Evolutionary conservation across 257 asterid genomes (phyloP), one percentile per base, ranked within the genome.

Genomic region (Datura wrightii): DNA sequence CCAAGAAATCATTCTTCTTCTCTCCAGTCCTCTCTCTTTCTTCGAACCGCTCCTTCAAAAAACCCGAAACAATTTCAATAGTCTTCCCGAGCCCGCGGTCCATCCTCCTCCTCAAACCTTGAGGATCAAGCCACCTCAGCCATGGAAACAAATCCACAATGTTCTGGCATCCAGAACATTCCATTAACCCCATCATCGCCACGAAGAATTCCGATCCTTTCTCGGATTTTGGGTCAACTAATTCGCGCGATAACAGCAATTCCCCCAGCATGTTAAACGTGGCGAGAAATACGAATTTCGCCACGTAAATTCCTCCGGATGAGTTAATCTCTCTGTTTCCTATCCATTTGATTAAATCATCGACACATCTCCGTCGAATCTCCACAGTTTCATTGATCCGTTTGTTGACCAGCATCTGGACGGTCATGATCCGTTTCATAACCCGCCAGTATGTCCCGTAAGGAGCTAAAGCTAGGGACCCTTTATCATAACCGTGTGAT

Each of bases 221-320:
- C 56, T 84, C 82, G 0, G 92, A 90, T 31, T 89, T 91, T 14
- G 92, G 91, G 10, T 80, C 88, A 50, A 82, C 92, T 85, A 92
- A 80, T 69, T 92, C 90, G 60, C 84, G 83, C 1, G 94, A 90
- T 84, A 92, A 19, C 86, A 90, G 41, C 70, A 92, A 78, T 10
- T 92, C 90, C 79, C 93, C 96, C 2, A 92, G 14, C 89, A 85
- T 89, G 88, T 92, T 92, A 53, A 92, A 90, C 55, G 91, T 59
- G 24, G 92, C 87, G 3, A 92, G 86, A 59, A 92, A 92, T 3
- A 79, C 87, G 11, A 80, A 91, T 54, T 83, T 82, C 54, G 89
- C 92, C 3, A 92, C 72, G 6, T 42, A 71, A 31, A 90, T 52
- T 58, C 53, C 79, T 0, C 48, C 76, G 3, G 69, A 86, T 6